Evolutionary conservation across 2,329 filamentous ascomycete genomes (phyloP), one percentile per base, ranked within the genome.

Genomic region (Paradendryphiella salina): DNA sequence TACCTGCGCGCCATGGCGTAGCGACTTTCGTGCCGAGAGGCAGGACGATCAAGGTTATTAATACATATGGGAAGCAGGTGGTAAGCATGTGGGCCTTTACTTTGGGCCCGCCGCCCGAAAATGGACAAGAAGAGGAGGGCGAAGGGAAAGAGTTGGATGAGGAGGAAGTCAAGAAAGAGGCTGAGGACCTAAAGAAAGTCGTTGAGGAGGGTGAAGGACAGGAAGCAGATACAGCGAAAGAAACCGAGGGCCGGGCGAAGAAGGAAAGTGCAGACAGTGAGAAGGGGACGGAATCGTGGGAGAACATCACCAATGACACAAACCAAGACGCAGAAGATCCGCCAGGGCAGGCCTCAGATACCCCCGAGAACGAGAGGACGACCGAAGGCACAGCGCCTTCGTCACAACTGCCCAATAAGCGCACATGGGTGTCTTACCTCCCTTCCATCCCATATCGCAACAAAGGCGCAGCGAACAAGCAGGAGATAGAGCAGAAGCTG

Each of bases 81-180:
- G 71, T 79, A 18, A 77, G 77, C 50, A 77, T 75, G 18, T 80
- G 78, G 78, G 78, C 76, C 0, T 79, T 80, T 57, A 75, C 75
- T 1, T 57, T 80, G 28, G 72, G 73, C 8, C 67, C 72, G n/a
- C 77, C 77, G 13, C 77, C 77, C 3, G 70, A 73, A 29, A 66
- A 73, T 14, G 70, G 58, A 7, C 69, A 71, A 1, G 60, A 56
- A 0, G 61, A 57, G 2, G 59, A 59, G 33, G 53, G 52, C 9
- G 57, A 66, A 42, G 54, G 31, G 11, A 57, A 60, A 38, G 57
- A 63, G 37, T 15, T 61, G 20, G 58, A 66, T 38, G 56, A 69
- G 44, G 60, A 67, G 28, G 62, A 70, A 46, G 54, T 63, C 17
- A 60, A 63, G 50, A 47, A 64, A 46, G 57, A 64, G 42, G 61